Evolutionary conservation across 2,329 filamentous ascomycete genomes (phyloP).

Genomic region (Davidsoniella neocaledoniae): DNA sequence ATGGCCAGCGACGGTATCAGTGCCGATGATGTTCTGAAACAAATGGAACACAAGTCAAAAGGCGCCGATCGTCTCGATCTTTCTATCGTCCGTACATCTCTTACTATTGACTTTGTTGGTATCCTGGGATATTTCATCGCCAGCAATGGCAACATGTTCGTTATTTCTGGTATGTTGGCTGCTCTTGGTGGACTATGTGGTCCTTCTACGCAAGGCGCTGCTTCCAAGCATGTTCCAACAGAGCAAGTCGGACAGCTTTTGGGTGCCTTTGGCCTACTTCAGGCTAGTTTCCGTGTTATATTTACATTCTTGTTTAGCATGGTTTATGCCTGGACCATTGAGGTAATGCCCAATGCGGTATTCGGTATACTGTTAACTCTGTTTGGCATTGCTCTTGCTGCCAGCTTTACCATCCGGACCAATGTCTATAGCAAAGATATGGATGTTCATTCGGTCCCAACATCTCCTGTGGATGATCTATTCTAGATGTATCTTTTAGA

Average conservation of each 20-base stretch:
- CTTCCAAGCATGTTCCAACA: constrained; percentile 81
- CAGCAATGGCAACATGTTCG: constrained; percentile 45
- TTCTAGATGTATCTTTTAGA: not conserved
- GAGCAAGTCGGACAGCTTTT: constrained; percentile 75
- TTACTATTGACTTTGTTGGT: constrained; percentile 62
- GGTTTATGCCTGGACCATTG: constrained; percentile 70
- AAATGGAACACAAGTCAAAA: constrained; percentile 24
- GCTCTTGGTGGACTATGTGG: constrained; percentile 70
- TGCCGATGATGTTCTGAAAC: constrained; percentile 4
- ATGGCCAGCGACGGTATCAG: constrained; percentile 5
- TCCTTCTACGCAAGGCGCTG: constrained; percentile 64
- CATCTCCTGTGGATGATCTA: constrained; percentile 8
- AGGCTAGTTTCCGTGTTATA: constrained; percentile 63
- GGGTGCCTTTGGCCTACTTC: constrained; percentile 71
- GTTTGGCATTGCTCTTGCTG: constrained; percentile 1
- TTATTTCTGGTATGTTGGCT: constrained; percentile 53
- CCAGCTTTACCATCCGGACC: constrained; percentile 6
- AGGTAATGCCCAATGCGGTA: constrained; percentile 60
- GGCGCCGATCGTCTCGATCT: constrained; percentile 70
- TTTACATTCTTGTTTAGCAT: constrained; percentile 72
- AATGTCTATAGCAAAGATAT: constrained; percentile 10
- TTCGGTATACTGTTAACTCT: constrained; percentile 29
- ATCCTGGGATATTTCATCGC: constrained; percentile 58
- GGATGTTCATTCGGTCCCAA: not conserved
- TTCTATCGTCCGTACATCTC: constrained; percentile 53